Conservation (phyloP, 1,139 yeast species). For the Sugiyamaella sp. region DNA sequence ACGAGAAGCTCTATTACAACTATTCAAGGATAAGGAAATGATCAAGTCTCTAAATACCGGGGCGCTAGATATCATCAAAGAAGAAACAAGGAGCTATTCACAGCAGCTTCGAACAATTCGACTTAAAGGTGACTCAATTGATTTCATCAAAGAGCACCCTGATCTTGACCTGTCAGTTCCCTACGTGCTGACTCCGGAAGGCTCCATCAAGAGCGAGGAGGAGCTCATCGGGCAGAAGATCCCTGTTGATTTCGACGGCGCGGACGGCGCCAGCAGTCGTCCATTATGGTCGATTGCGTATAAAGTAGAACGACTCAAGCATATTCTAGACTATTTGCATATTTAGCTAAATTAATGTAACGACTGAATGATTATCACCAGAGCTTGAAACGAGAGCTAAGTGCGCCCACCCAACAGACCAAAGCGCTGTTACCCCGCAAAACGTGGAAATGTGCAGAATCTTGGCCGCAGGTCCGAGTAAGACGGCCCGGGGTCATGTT, state of each 20-base stretch:
- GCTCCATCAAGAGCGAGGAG: conserved; percentile 20
- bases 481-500: not conserved
- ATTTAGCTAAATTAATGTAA: not conserved
- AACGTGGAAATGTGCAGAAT: no score
- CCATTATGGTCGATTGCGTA: conserved; percentile 35
- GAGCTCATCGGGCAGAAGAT: conserved; percentile 39
- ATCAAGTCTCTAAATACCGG: conserved; percentile 60
- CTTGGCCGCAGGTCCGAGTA: not conserved
- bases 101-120: conserved; percentile 26
- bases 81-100: conserved; percentile 51
- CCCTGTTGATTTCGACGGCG: conserved; percentile 7
- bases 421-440: not conserved
- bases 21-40: conserved; percentile 66
- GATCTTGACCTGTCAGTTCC: conserved; percentile 27
- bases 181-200: conserved; percentile 22
- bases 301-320: conserved; percentile 31
- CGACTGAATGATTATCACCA: not conserved
- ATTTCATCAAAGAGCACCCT: conserved; percentile 21
- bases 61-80: conserved; percentile 62
- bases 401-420: not conserved
- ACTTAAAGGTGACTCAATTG: conserved; percentile 28
- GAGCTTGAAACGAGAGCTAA: not conserved
- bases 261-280: conserved; percentile 31
- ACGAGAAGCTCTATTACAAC: conserved; percentile 60
- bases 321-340: not conserved